Conservation (phyloP, 179 eudicot species). For the Beta macrorhiza region DNA sequence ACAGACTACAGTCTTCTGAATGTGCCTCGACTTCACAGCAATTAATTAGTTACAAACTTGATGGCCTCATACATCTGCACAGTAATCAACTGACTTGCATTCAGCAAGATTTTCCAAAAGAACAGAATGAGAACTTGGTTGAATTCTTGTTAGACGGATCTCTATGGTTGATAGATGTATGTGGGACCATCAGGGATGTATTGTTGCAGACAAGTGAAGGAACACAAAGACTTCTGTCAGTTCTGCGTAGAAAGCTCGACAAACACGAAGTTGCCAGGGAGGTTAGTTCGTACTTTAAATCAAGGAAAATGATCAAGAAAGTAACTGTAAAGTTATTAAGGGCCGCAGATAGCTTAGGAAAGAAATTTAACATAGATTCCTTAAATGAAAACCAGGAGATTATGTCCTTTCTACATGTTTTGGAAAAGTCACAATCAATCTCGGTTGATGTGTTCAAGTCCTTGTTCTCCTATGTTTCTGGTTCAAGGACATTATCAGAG, state of each 20-base stretch:
- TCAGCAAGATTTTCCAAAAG: slow-evolving; percentile 19
- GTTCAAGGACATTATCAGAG: slow-evolving; percentile 5
- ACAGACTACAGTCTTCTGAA: slow-evolving; percentile 13
- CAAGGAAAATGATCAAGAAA: slow-evolving; percentile 26
- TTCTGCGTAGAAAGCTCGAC: slow-evolving; percentile 22
- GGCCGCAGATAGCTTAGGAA: slow-evolving; percentile 5
- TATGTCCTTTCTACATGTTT: background rate
- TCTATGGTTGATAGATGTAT: slow-evolving; percentile 32
- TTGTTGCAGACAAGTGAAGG: slow-evolving; percentile 20
- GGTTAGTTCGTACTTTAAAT: slow-evolving; percentile 9
- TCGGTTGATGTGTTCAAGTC: slow-evolving; percentile 26
- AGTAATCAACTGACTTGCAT: slow-evolving; percentile 14
- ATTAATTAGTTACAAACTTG: slow-evolving; percentile 14
- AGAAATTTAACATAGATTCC: background rate
- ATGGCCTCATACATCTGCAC: slow-evolving; percentile 21
- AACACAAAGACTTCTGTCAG: slow-evolving; percentile 12
- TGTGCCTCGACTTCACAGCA: slow-evolving; percentile 15
- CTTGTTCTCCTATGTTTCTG: slow-evolving; percentile 18
- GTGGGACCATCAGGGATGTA: slow-evolving; percentile 23
- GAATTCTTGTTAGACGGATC: slow-evolving; percentile 25
- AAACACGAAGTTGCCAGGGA: slow-evolving; percentile 10
- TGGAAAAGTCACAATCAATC: slow-evolving; percentile 23
- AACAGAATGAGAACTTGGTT: slow-evolving; percentile 15
- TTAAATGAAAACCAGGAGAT: background rate
- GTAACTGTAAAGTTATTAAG: background rate